Conservation (phyloP, 148 eudicot genomes). For the Persicaria maculosa region DNA sequence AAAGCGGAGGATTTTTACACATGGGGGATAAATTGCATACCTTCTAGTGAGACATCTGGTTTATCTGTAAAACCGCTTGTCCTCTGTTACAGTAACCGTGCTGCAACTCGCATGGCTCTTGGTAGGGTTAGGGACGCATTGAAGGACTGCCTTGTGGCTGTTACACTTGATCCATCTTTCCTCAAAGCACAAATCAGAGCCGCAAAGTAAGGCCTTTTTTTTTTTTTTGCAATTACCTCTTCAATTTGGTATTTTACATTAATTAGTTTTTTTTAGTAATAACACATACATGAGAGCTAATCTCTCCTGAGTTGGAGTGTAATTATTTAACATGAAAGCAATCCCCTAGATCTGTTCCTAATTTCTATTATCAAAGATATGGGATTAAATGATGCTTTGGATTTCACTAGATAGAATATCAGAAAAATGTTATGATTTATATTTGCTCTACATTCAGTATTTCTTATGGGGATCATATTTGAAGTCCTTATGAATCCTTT, state of each 20-base stretch:
- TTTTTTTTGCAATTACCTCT: not conserved
- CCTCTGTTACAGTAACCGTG: constrained; percentile 94
- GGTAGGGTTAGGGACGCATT: constrained; percentile 85
- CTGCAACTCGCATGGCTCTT: constrained; percentile 77
- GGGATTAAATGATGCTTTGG: not conserved
- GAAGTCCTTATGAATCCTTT: not conserved
- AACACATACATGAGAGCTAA: not conserved
- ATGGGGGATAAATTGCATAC: constrained; percentile 57
- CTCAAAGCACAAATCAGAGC: constrained; percentile 73
- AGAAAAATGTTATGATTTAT: not conserved
- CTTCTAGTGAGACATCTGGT: constrained; percentile 24
- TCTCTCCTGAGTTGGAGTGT: not conserved
- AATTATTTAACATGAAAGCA: not conserved
- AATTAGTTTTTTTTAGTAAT: not conserved
- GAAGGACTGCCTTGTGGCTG: constrained; percentile 62
- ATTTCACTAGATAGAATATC: not conserved
- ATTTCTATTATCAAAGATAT: not conserved
- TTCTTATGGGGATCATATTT: not conserved
- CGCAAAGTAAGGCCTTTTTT: constrained; percentile 59
- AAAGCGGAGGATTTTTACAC: constrained; percentile 78
- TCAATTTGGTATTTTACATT: not conserved
- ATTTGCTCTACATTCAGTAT: not conserved
- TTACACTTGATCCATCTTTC: constrained; percentile 62
- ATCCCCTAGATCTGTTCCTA: not conserved
- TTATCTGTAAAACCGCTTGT: constrained; percentile 50